A percentile compares a stretch with the other conserved stretches of the same genome.
Conservation (phyloP, 2,329 filamentous ascomycete species). For the Aspergillus thermomutatus region DNA sequence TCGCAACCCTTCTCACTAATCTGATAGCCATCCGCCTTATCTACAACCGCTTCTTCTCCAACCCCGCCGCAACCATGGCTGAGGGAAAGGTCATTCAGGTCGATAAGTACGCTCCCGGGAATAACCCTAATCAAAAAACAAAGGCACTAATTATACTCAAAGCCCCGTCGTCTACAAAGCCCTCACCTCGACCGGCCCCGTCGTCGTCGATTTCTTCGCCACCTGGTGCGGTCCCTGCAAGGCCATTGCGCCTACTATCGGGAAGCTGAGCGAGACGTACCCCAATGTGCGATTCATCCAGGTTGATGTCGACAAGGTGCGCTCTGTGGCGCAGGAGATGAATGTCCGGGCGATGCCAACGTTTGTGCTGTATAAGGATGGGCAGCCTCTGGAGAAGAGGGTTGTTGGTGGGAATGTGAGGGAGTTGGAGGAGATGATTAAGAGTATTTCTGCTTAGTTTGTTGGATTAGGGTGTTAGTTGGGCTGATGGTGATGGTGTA, state of each 20-base stretch:
- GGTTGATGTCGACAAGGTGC: slow-evolving; percentile 54
- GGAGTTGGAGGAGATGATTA: slow-evolving; percentile 26
- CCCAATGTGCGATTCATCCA: slow-evolving; percentile 51
- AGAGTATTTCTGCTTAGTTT: slow-evolving; percentile 15
- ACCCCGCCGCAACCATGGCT: slow-evolving; percentile 22
- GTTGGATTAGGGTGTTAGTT: neutral
- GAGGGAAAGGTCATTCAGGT: slow-evolving; percentile 37
- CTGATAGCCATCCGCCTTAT: slow-evolving; percentile 14
- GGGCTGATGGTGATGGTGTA: neutral
- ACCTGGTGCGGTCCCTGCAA: slow-evolving; percentile 59
- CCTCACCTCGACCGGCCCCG: slow-evolving; percentile 47
- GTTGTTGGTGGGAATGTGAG: slow-evolving; percentile 27
- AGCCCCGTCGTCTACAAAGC: slow-evolving; percentile 60
- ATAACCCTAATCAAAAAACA: neutral
- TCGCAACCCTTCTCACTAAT: neutral
- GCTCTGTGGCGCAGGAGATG: slow-evolving; percentile 48
- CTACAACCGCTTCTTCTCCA: slow-evolving; percentile 8
- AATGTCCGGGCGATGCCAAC: slow-evolving; percentile 48
- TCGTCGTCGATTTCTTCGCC: slow-evolving; percentile 53
- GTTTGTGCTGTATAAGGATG: slow-evolving; percentile 41
- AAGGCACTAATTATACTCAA: slow-evolving; percentile 32
- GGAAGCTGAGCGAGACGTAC: slow-evolving; percentile 50
- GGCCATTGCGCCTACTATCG: slow-evolving; percentile 51
- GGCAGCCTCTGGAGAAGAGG: slow-evolving; percentile 27
- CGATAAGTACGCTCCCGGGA: slow-evolving; percentile 27